Evolutionary conservation across 1,284 basidiomycete genomes (phyloP).

Genomic region (Rhodotorula sp.): DNA sequence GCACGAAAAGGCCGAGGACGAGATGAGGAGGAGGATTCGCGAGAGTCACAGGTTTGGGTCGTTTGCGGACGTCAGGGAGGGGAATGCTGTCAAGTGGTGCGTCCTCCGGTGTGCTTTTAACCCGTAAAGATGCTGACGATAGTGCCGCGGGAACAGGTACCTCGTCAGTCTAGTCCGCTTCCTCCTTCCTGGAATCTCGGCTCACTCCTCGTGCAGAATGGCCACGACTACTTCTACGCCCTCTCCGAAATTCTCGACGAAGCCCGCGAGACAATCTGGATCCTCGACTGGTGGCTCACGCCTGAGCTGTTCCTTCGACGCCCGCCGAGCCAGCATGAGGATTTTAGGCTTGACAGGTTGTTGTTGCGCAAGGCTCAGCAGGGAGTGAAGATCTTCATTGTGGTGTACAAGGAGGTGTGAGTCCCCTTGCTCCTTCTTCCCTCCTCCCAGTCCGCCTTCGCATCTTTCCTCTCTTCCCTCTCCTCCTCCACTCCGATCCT

Average conservation of each 20-base stretch:
- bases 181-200: not conserved
- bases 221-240: slow-evolving; percentile 72
- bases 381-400: slow-evolving; percentile 75
- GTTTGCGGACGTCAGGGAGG: slow-evolving; percentile 68
- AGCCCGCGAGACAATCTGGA: slow-evolving; percentile 55
- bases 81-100: slow-evolving; percentile 81
- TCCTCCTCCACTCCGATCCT: not conserved
- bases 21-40: slow-evolving; percentile 9
- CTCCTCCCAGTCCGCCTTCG: not conserved
- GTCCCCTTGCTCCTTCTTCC: not conserved
- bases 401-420: slow-evolving; percentile 66
- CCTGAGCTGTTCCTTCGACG: slow-evolving; percentile 88
- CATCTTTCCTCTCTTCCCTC: too few species aligned
- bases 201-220: slow-evolving; percentile 4
- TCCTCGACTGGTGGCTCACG: slow-evolving; percentile 61
- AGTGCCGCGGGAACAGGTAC: not conserved
- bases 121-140: not conserved
- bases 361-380: slow-evolving; percentile 81
- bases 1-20: slow-evolving; percentile 52
- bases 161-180: not conserved
- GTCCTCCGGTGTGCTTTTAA: not conserved
- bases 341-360: slow-evolving; percentile 81
- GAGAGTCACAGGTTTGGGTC: slow-evolving; percentile 73
- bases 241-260: slow-evolving; percentile 78
- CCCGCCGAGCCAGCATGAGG: slow-evolving; percentile 73